Base-by-base conservation (phyloP, 768 basidiomycete species). In the Podaxis sp. region DNA sequence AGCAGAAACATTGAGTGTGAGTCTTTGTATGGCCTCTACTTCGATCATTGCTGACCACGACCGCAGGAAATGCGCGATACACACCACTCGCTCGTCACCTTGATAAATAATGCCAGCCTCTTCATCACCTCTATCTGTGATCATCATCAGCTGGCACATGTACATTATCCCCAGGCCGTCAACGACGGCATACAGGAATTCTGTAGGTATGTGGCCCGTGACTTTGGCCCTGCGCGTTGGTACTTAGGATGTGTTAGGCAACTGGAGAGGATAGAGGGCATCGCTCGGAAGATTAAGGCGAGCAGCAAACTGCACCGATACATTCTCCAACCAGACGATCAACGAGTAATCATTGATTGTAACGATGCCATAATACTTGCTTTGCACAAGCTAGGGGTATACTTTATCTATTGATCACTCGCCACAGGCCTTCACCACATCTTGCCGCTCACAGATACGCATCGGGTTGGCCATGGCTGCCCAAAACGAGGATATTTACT, bases 291-390 rank as follows among this genome's bases (percentile, higher is more conserved):
- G 27, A 49, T 58, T 19, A 49, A 33, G 36, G 46, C 4, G 27
- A 49, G 43, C 17, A 49, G 46, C 15, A 33, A 7, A 19, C 5
- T 46, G 57, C 57, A 24, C 19, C 36, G 49, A 22, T 59, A 50
- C n/a, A n/a, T 40, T 4, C 37, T 59, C 8, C 47, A 51, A n/a
- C 57, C 57, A 9, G 57, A 59, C 7, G 57, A 59, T 19, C 57
- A 50, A 5, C 57, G 47, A 17, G 36, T 15, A 11, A 51, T 59
- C 15, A 24, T 51, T 9, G 57, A 59, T 25, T 59, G 57, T 22
- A 59, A 59, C 25, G 36, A 50, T 13, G 49, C 57, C 2, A 59
- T 59, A 6, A 59, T 51, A 17, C 19, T 59, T 4, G 57, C 57
- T 22, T 36, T 59, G 12, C 57, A 59, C 11, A 13, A 24, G 49